These are phyloP conservation scores for Suhomyces anneliseae DNA, from an alignment of 1,139 yeast species.

Conservation along the genomic window DNA sequence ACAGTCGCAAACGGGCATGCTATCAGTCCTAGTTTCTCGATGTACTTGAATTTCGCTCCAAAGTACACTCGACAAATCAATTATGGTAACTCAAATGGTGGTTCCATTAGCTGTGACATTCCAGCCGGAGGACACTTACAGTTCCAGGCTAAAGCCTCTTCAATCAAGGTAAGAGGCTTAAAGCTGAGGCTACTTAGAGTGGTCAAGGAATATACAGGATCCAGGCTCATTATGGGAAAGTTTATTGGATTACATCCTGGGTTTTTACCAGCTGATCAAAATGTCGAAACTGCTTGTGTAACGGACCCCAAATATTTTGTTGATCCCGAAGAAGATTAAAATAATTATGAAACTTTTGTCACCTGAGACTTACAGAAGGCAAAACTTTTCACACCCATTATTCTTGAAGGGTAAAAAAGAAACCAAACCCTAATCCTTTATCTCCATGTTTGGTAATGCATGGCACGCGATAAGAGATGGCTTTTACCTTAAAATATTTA, in stretches of 20 bases:
- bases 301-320: constrained; percentile 19
- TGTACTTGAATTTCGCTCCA: constrained; percentile 18
- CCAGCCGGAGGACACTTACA: constrained; percentile 23
- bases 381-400: too few species aligned
- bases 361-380: too few species aligned
- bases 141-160: constrained; percentile 20
- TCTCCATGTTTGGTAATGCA: too few species aligned
- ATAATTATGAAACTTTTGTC: neutral
- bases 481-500: too few species aligned
- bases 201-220: neutral
- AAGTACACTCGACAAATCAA: constrained; percentile 13
- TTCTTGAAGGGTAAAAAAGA: too few species aligned
- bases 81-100: constrained; percentile 18
- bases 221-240: constrained; percentile 15
- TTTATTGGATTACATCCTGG: constrained; percentile 6
- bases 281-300: constrained; percentile 27
- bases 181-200: constrained; percentile 18
- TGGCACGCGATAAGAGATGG: too few species aligned
- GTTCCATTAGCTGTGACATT: constrained; percentile 23
- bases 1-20: constrained; percentile 14
- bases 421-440: too few species aligned
- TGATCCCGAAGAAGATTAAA: neutral
- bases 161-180: constrained; percentile 17
- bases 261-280: constrained; percentile 13
- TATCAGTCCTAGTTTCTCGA: constrained; percentile 16